Evolutionary conservation across 305 asterid species (phyloP).

Genomic region (Ajuga reptans): DNA sequence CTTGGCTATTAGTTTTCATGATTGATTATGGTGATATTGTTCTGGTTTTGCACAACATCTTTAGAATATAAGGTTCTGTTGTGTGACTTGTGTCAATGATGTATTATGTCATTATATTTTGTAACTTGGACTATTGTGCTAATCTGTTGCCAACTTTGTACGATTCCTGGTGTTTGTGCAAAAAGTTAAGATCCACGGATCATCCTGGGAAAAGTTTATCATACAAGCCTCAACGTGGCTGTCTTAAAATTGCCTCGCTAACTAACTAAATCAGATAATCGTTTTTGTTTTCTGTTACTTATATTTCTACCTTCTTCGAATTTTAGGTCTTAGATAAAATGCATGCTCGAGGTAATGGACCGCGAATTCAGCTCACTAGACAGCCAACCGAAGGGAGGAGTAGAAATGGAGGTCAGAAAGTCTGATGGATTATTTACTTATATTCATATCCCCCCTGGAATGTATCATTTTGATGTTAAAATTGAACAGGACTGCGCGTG

Average conservation of each 20-base stretch:
- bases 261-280: not conserved
- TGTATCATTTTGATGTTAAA: constrained; percentile 16
- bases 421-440: constrained; percentile 12
- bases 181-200: not conserved
- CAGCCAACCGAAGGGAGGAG: constrained; percentile 98
- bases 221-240: not conserved
- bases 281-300: not conserved
- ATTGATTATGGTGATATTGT: not conserved
- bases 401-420: constrained; percentile 70
- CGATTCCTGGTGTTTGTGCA: constrained; percentile 1
- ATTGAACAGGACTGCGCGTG: constrained; percentile 67
- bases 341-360: constrained; percentile 97
- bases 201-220: not conserved
- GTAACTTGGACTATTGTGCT: not conserved
- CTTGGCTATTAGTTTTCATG: not conserved
- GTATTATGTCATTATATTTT: too few relatives aligned
- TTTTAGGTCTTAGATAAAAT: constrained; percentile 81
- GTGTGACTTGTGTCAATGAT: too few relatives aligned
- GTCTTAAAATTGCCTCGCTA: not conserved
- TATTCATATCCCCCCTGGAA: not conserved
- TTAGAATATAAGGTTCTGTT: too few relatives aligned
- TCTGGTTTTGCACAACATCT: not conserved
- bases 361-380: constrained; percentile 78
- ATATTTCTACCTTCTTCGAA: constrained; percentile 10
- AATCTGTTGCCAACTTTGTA: not conserved